These are phyloP conservation scores for Melanogaster broomeanus DNA, from an alignment of 768 basidiomycete species.

Conservation along the genomic window DNA sequence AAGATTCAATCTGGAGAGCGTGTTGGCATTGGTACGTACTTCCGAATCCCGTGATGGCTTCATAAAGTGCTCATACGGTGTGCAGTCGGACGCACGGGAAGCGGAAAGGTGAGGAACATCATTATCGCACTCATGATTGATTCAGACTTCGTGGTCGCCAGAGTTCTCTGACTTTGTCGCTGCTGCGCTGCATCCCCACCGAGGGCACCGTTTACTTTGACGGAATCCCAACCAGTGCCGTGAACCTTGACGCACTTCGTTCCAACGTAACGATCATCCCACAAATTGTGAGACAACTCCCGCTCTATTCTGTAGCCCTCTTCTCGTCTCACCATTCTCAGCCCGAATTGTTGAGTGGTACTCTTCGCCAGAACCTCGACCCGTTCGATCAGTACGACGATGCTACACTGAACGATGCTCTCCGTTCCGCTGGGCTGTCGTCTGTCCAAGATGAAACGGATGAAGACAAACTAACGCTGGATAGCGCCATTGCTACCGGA, in stretches of 20 bases:
- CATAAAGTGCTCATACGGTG: too few species aligned
- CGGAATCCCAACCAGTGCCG: conserved; percentile 41
- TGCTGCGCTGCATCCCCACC: conserved; percentile 55
- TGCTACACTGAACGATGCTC: conserved; percentile 46
- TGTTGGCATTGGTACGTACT: conserved; percentile 50
- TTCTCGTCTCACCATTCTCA: conserved; percentile 11
- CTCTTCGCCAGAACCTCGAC: conserved; percentile 57
- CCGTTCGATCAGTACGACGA: conserved; percentile 59
- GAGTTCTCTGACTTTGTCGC: conserved; percentile 53
- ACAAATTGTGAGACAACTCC: conserved; percentile 42
- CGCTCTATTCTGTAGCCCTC: neutral
- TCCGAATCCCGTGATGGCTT: neutral
- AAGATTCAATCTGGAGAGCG: conserved; percentile 57
- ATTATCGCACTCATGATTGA: conserved; percentile 6
- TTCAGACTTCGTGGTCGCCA: conserved; percentile 11
- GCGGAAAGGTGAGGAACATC: conserved; percentile 43
- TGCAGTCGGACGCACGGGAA: conserved; percentile 59
- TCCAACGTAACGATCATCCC: conserved; percentile 61
- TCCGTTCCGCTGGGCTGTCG: conserved; percentile 49
- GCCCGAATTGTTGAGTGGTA: conserved; percentile 56
- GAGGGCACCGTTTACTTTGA: conserved; percentile 56
- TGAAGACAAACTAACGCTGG: conserved; percentile 42
- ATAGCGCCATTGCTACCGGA: conserved; percentile 44
- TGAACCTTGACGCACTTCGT: conserved; percentile 57
- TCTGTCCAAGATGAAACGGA: conserved; percentile 39